Percentiles rank a stretch among this genome's conserved stretches.
These are phyloP conservation scores for Backusella liffmaniae DNA, from an alignment of 192 early-diverging fungal genomes.

Conservation along the genomic window DNA sequence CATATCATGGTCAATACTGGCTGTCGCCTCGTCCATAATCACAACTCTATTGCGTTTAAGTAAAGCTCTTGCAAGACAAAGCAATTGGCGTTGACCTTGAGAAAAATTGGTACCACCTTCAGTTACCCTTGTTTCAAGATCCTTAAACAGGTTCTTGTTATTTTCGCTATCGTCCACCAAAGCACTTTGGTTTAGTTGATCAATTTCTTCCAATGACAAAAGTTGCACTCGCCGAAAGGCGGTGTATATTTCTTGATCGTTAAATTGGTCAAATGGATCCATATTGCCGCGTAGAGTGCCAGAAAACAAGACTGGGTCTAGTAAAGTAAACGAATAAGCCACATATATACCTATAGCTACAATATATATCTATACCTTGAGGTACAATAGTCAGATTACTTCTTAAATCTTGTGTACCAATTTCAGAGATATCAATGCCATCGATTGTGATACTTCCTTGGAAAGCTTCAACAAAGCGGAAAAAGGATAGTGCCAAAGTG, in stretches of 20 bases:
- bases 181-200: background rate
- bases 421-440: slow-evolving; percentile 69
- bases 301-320: slow-evolving; percentile 39
- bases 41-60: slow-evolving; percentile 49
- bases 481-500: slow-evolving; percentile 72
- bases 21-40: slow-evolving; percentile 56
- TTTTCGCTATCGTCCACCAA: background rate
- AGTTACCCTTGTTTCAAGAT: slow-evolving; percentile 46
- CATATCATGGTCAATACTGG: slow-evolving; percentile 55
- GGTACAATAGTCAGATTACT: slow-evolving; percentile 75
- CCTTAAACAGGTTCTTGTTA: slow-evolving; percentile 10
- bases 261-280: slow-evolving; percentile 83
- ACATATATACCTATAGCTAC: background rate
- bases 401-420: slow-evolving; percentile 78
- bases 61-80: slow-evolving; percentile 76
- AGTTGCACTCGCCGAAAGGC: slow-evolving; percentile 70
- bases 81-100: slow-evolving; percentile 74
- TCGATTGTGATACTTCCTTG: slow-evolving; percentile 78
- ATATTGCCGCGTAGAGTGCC: slow-evolving; percentile 78
- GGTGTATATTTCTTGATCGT: slow-evolving; percentile 74
- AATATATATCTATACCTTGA: slow-evolving; percentile 40
- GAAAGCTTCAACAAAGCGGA: slow-evolving; percentile 74
- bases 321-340: background rate
- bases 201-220: background rate
- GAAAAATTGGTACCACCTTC: slow-evolving; percentile 79